phyloP scores from a whole-genome alignment of 345 rosid genomes.

The Populus deltoides region DNA sequence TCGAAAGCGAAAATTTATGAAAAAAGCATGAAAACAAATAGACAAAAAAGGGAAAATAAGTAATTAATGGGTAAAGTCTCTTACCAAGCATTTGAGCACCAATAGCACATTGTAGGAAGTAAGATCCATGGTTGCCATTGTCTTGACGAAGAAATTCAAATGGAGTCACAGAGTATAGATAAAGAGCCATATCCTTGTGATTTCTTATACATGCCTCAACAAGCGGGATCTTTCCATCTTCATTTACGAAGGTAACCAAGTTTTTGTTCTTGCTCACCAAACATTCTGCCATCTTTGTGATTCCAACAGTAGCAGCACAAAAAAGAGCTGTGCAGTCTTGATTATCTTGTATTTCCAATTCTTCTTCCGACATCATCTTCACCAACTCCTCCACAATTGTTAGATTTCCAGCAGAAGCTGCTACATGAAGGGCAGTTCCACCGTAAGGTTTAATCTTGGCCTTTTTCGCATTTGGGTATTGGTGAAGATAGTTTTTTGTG shows the following conservation, averaged over 20 bases:
- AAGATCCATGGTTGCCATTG: background rate
- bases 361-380: background rate
- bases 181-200: background rate
- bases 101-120: background rate
- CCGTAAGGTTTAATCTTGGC: background rate
- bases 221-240: background rate
- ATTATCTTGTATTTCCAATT: background rate
- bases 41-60: too few species aligned
- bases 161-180: conserved; percentile 1
- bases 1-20: too few species aligned
- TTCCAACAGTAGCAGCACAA: background rate
- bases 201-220: background rate
- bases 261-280: background rate
- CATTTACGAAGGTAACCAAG: background rate
- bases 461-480: background rate
- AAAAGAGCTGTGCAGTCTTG: background rate
- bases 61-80: too few species aligned
- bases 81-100: background rate
- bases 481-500: background rate
- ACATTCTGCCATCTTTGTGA: background rate
- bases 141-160: background rate
- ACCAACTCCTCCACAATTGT: background rate
- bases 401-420: background rate
- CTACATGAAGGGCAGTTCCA: background rate
- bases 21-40: too few species aligned